A percentile compares a stretch with the other conserved stretches of the same genome.
Evolutionary conservation across 768 basidiomycete species (phyloP).

Genomic region (Floccularia luteovirens): DNA sequence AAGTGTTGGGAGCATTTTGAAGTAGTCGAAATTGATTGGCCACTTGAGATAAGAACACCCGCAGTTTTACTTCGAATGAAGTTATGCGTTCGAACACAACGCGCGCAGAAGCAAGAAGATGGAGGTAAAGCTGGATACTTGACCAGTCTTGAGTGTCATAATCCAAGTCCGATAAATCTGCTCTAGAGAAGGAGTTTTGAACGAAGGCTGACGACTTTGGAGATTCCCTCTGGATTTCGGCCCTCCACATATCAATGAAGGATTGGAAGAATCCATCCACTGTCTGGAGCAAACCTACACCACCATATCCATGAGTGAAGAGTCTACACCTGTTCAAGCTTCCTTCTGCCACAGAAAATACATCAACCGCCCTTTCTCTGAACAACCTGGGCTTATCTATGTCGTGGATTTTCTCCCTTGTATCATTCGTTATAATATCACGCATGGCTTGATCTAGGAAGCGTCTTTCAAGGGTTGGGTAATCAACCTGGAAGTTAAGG

Average conservation of each 20-base stretch:
- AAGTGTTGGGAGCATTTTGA: constrained; percentile 42
- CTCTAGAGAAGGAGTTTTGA: constrained; percentile 27
- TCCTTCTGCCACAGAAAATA: constrained; percentile 75
- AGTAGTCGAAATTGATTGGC: constrained; percentile 52
- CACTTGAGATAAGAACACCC: constrained; percentile 48
- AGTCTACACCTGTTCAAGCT: constrained; percentile 64
- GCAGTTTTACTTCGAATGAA: constrained; percentile 66
- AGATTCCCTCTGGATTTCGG: constrained; percentile 34
- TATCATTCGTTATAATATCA: constrained; percentile 35
- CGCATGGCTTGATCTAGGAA: constrained; percentile 54
- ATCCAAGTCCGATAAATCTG: constrained; percentile 74
- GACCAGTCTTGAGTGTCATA: constrained; percentile 89
- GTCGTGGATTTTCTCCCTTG: constrained; percentile 27
- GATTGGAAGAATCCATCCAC: constrained; percentile 64
- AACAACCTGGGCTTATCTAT: constrained; percentile 55
- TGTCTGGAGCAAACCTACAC: constrained; percentile 63
- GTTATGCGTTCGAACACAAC: constrained; percentile 61
- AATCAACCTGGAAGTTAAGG: constrained; percentile 84
- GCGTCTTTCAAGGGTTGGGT: constrained; percentile 68
- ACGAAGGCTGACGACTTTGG: constrained; percentile 18
- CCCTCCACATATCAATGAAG: constrained; percentile 63
- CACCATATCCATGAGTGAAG: constrained; percentile 90
- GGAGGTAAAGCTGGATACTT: constrained; percentile 74
- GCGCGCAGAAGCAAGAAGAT: constrained; percentile 76
- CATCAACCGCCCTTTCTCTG: constrained; percentile 67